A percentile compares a stretch with the other conserved stretches of the same genome.
phyloP scores from a whole-genome alignment of 805 yeast species.

The Candida dajiaensis region DNA sequence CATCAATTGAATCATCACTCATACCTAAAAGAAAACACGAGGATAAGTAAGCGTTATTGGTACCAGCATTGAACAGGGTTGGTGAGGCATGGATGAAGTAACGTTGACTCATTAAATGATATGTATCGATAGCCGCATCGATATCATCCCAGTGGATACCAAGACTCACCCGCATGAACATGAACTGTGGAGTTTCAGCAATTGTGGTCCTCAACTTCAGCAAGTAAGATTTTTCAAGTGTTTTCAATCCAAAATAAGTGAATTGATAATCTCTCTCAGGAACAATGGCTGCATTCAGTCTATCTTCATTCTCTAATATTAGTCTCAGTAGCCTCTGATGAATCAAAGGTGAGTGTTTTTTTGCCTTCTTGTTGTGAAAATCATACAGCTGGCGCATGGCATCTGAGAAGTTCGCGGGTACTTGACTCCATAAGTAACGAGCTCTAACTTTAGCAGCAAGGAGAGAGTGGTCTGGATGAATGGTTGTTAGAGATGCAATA shows the following conservation, averaged over 20 bases:
- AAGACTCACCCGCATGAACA: constrained; percentile 86
- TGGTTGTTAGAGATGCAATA: constrained; percentile 94
- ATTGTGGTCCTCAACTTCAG: constrained; percentile 55
- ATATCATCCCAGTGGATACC: constrained; percentile 80
- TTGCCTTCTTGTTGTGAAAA: constrained; percentile 78
- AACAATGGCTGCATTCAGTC: constrained; percentile 66
- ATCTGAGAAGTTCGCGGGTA: constrained; percentile 76
- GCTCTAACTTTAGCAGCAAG: constrained; percentile 96
- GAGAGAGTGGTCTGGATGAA: constrained; percentile 93
- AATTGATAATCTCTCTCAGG: constrained; percentile 73
- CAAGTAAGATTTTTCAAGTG: constrained; percentile 81
- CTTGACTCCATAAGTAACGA: constrained; percentile 88
- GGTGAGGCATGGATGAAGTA: constrained; percentile 95
- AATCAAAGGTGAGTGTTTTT: constrained; percentile 51
- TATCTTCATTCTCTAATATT: constrained; percentile 58
- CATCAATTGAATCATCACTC: constrained; percentile 94
- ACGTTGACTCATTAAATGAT: constrained; percentile 79
- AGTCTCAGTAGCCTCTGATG: constrained; percentile 57
- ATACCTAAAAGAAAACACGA: constrained; percentile 89
- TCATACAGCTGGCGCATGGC: constrained; percentile 67
- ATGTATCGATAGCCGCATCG: constrained; percentile 70
- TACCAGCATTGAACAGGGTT: constrained; percentile 92
- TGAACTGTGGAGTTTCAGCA: constrained; percentile 88
- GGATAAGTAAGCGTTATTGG: constrained; percentile 77
- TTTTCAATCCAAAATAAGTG: constrained; percentile 85